These are phyloP conservation scores for Tricholoma saponaceum DNA, from an alignment of 768 basidiomycete species.

Conservation along the genomic window DNA sequence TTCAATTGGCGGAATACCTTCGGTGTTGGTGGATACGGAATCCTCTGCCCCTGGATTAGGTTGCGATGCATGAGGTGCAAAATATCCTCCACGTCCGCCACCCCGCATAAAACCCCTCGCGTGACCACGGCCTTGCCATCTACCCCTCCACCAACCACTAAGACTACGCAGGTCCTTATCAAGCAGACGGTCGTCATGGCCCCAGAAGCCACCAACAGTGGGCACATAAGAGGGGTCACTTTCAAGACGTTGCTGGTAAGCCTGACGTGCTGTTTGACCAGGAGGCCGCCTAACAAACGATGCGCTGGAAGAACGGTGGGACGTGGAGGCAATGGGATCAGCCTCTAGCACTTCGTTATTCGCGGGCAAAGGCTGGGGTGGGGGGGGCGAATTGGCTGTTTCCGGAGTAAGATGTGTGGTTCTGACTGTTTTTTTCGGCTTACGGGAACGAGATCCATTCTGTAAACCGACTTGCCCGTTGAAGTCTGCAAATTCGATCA, in stretches of 20 bases:
- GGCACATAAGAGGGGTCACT: slow-evolving; percentile 87
- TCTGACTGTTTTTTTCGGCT: slow-evolving; percentile 36
- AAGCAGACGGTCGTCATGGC: slow-evolving; percentile 87
- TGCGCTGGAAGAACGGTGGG: slow-evolving; percentile 25
- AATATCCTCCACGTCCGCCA: slow-evolving; percentile 52
- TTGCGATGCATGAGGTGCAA: slow-evolving; percentile 11
- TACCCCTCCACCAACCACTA: slow-evolving; percentile 85
- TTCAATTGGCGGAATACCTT: slow-evolving; percentile 57
- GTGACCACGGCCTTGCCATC: slow-evolving; percentile 68
- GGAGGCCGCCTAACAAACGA: slow-evolving; percentile 30
- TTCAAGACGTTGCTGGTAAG: slow-evolving; percentile 79
- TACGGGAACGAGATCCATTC: slow-evolving; percentile 31
- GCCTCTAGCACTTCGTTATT: slow-evolving; percentile 20
- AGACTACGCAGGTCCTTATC: slow-evolving; percentile 79
- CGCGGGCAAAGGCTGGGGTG: slow-evolving; percentile 20
- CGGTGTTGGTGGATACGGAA: slow-evolving; percentile 11
- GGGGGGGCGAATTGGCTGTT: slow-evolving; percentile 23
- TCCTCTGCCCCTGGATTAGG: slow-evolving; percentile 5
- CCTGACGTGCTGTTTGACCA: slow-evolving; percentile 72
- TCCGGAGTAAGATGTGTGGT: slow-evolving; percentile 30
- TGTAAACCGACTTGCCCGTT: slow-evolving; percentile 32
- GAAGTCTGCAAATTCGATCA: slow-evolving; percentile 77
- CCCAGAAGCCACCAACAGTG: slow-evolving; percentile 90
- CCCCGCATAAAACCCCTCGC: slow-evolving; percentile 56
- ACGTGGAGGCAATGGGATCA: slow-evolving; percentile 36